Base-by-base conservation (phyloP, 768 basidiomycete species). In the Tylopilus sp. region DNA sequence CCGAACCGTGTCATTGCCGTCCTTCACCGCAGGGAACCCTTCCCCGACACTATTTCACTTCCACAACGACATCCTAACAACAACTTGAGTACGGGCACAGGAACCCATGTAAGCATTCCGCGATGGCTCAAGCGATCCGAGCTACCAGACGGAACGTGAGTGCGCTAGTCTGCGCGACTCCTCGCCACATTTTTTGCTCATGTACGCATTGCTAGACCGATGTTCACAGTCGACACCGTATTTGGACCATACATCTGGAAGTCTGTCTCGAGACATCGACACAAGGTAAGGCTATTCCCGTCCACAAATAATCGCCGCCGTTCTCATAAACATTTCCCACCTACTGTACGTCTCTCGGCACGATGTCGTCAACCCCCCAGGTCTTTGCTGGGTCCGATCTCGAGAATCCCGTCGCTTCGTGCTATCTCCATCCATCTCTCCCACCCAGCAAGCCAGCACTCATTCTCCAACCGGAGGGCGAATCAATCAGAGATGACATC, bases 401-500 rank as follows among this genome's bases (percentile, higher is more conserved):
- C 7, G 57, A 66, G 4, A 56, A 47, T 6, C 52, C 61, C 1
- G 28, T 68, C 18, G 66, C 68, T 1, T 57, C 54, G 12, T 68
- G 57, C 48, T 48, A 57, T 41, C 53, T 64, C 28, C 44, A 62
- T 10, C 42, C 22, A 8, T 42, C 52, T 1, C 43, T 47, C 25
- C 36, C 53, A 4, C 17, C 12, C 1, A 23, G n/a, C 17, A 49
- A 53, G 21, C 68, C 64, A 0, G 63, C 61, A 2, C 50, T 68
- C 25, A 12, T 62, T 23, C 41, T 69, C 15, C 57, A 66, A 28
- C 51, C 53, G 7, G 23, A 38, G 15, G 62, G 60, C 3, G 67
- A 68, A 46, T 62, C 62, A 4, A 49, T 68, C 12, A 52, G 67
- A 22, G 68, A 68, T n/a, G 68, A 66, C 7, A 55, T 69, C 33